A percentile compares a stretch with the other conserved stretches of the same genome.
Evolutionary conservation across 306 rosid species (phyloP).

Genomic region (Coriaria nepalensis): DNA sequence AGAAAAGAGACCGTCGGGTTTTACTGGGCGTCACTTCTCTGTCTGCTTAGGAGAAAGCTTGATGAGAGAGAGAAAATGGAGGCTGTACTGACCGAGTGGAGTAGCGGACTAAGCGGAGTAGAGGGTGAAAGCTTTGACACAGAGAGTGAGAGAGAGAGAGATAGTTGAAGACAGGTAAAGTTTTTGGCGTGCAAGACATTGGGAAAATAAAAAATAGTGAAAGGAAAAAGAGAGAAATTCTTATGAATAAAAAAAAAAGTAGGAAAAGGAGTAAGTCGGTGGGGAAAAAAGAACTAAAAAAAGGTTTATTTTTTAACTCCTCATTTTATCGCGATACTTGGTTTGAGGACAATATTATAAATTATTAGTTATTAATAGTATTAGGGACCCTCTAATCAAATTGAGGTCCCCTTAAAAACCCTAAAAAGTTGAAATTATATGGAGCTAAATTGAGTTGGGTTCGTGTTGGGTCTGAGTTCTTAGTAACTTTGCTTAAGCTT

Average conservation of each 20-base stretch:
- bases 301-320: background rate
- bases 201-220: conserved; percentile 25
- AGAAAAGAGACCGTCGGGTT: conserved; percentile 6
- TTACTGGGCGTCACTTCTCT: too few relatives aligned
- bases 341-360: background rate
- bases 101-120: conserved; percentile 3
- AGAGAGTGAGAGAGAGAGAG: conserved; percentile 15
- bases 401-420: too few relatives aligned
- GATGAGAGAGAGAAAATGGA: conserved; percentile 11
- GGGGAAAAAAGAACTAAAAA: conserved; percentile 7
- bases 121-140: conserved; percentile 20
- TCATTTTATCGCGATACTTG: conserved; percentile 27
- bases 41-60: conserved; percentile 4
- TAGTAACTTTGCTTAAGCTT: too few relatives aligned
- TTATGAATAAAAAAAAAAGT: too few relatives aligned
- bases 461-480: too few relatives aligned
- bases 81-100: conserved; percentile 2
- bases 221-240: too few relatives aligned
- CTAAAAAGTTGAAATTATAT: too few relatives aligned
- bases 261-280: conserved; percentile 9
- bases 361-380: too few relatives aligned
- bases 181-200: conserved; percentile 18
- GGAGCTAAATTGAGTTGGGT: too few relatives aligned
- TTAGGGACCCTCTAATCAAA: too few relatives aligned
- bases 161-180: conserved; percentile 22